These are phyloP conservation scores for Rhodotorula sp. DNA, from an alignment of 1,284 basidiomycete species.

Conservation along the genomic window DNA sequence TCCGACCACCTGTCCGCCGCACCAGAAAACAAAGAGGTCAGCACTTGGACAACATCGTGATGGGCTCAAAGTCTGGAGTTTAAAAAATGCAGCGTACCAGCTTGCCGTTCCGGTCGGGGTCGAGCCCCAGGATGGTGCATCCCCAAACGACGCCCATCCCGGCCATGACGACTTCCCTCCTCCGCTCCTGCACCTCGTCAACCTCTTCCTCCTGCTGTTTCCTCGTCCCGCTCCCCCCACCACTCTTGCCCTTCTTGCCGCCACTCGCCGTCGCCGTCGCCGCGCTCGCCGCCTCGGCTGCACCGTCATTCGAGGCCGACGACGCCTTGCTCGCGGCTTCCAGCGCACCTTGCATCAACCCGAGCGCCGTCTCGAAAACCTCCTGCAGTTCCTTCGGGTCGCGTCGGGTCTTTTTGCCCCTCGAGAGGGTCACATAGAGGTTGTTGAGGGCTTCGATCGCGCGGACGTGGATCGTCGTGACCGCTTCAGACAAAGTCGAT, in stretches of 20 bases:
- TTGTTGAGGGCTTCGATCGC: slow-evolving; percentile 90
- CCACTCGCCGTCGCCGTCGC: too few species aligned
- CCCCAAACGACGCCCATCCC: slow-evolving; percentile 52
- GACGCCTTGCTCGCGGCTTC: not conserved
- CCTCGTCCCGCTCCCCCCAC: not conserved
- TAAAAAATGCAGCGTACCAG: slow-evolving; percentile 54
- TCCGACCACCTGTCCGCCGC: slow-evolving; percentile 17
- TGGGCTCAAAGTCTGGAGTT: not conserved
- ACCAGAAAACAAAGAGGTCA: not conserved
- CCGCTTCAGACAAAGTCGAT: slow-evolving; percentile 21
- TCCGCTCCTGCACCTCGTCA: slow-evolving; percentile 30
- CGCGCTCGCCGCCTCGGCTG: too few species aligned
- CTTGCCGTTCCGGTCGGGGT: slow-evolving; percentile 54
- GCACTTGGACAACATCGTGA: not conserved
- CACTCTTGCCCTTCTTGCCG: slow-evolving; percentile 13
- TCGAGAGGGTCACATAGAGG: slow-evolving; percentile 66
- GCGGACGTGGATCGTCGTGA: slow-evolving; percentile 64
- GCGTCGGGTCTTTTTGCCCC: slow-evolving; percentile 24
- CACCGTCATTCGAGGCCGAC: too few species aligned
- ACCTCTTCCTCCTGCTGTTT: slow-evolving; percentile 23
- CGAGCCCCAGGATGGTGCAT: slow-evolving; percentile 47
- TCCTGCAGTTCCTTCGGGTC: slow-evolving; percentile 22
- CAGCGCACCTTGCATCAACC: slow-evolving; percentile 21
- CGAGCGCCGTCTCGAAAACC: slow-evolving; percentile 28
- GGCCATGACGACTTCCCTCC: slow-evolving; percentile 37